Evolutionary conservation across 352 stramenopile genomes (phyloP), one percentile per base, ranked within the genome.

Genomic region (Blastocystis hominis): DNA sequence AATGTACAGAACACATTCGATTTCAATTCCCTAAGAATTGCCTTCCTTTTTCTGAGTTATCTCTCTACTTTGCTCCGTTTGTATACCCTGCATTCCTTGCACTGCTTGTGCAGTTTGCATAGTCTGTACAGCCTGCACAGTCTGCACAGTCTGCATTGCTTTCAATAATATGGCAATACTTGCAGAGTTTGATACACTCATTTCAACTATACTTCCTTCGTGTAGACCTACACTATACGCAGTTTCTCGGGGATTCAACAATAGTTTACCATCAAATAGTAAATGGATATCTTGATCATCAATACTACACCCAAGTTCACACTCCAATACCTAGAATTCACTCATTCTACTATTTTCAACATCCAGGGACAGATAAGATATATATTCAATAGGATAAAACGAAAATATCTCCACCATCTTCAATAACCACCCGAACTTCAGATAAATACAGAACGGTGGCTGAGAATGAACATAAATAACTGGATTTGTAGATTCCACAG

Each of bases 351-450:
- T 75, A 36, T 55, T 4, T 24, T n/a, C 6, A 59, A 78, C 68
- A 61, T 78, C 68, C 6, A 78, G 20, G 0, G 68, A 78, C 17
- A 78, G 34, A 40, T 78, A 78, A 15, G 10, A 15, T 4, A 78
- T 56, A 61, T 78, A 78, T 55, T 40, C 38, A 56, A 78, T 47
- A 34, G 68, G 47, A 78, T 78, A 78, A 40, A 78, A 78, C n/a
- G 42, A 56, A 61, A 55, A 78, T n/a, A 78, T 42, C 15, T 61
- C 47, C 40, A 78, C 13, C 15, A n/a, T 24, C n/a, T 78, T 78
- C 38, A 78, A 61, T 24, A 78, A 61, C 68, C 68, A 78, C 10
- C 68, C 38, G n/a, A 78, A 78, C 47, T 78, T 78, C 10, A 78
- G 10, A 78, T 61, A 78, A 0, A 78, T 42, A 30, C 47, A 10